Conservation (phyloP, 2,329 filamentous ascomycete species). For the Arthrobotrys musiformis region DNA sequence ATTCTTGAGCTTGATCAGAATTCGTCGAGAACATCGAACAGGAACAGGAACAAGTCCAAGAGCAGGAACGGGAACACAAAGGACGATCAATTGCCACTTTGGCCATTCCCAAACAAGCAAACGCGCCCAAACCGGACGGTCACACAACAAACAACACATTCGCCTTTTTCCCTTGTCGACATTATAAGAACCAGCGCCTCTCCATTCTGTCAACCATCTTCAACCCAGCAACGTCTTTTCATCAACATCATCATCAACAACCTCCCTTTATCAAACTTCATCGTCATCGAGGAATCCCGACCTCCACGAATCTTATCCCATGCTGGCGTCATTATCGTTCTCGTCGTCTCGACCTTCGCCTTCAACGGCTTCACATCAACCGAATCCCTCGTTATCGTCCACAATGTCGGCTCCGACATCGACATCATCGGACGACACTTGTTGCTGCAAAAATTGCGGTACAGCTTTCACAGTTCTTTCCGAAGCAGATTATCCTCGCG, state of each 20-base stretch:
- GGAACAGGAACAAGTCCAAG: too few relatives aligned
- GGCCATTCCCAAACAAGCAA: constrained; percentile 25
- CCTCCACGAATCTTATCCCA: background rate
- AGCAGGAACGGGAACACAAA: background rate
- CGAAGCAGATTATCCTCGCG: constrained; percentile 63
- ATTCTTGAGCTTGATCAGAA: background rate
- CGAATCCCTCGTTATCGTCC: too few relatives aligned
- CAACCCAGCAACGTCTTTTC: background rate
- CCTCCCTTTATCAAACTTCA: background rate
- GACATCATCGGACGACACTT: constrained; percentile 8
- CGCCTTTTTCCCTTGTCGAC: background rate
- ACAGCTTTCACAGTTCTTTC: constrained; percentile 56
- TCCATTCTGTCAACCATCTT: background rate
- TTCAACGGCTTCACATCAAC: constrained; percentile 1
- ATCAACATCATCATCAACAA: background rate
- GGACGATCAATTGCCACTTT: background rate
- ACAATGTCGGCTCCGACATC: background rate
- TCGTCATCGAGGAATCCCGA: background rate
- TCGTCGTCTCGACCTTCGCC: constrained; percentile 11
- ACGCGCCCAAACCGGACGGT: constrained; percentile 16
- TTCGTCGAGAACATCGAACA: background rate
- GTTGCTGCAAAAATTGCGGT: constrained; percentile 59
- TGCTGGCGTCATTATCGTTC: background rate
- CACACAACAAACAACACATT: constrained; percentile 19
- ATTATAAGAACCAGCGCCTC: background rate